These are phyloP conservation scores for Bretziella fagacearum DNA, from an alignment of 2,329 filamentous ascomycete genomes.

Conservation along the genomic window DNA sequence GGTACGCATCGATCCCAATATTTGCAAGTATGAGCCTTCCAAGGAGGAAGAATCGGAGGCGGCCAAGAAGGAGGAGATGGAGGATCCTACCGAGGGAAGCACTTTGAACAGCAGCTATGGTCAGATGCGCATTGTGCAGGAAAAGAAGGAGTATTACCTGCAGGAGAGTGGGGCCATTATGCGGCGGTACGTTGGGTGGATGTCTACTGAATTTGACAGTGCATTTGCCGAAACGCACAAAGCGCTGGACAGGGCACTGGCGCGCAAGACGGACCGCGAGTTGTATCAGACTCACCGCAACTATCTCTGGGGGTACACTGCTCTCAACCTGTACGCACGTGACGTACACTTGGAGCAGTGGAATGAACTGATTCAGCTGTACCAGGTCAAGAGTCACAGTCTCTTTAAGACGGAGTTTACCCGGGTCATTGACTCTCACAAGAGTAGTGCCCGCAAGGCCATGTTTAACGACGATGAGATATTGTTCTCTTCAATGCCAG, in stretches of 20 bases:
- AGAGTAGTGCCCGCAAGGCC: slow-evolving; percentile 56
- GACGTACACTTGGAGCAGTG: slow-evolving; percentile 72
- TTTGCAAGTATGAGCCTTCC: slow-evolving; percentile 36
- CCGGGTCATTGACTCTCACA: slow-evolving; percentile 63
- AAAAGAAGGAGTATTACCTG: slow-evolving; percentile 83
- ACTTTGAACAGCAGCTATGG: slow-evolving; percentile 58
- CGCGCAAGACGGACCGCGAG: slow-evolving; percentile 57
- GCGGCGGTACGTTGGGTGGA: slow-evolving; percentile 61
- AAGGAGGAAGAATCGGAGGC: slow-evolving; percentile 27
- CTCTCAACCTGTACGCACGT: slow-evolving; percentile 71
- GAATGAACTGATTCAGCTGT: slow-evolving; percentile 62
- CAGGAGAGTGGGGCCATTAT: slow-evolving; percentile 62
- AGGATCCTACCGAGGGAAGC: slow-evolving; percentile 25
- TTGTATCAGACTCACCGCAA: slow-evolving; percentile 53
- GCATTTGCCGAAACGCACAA: slow-evolving; percentile 54
- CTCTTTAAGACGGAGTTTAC: slow-evolving; percentile 72
- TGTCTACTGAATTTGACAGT: slow-evolving; percentile 63
- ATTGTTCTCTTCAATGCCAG: slow-evolving; percentile 67
- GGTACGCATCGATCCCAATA: slow-evolving; percentile 75
- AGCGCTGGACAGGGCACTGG: slow-evolving; percentile 41
- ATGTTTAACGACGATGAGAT: slow-evolving; percentile 64
- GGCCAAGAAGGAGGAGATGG: slow-evolving; percentile 9
- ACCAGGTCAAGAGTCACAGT: slow-evolving; percentile 58
- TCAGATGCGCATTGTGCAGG: slow-evolving; percentile 82
- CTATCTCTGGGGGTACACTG: slow-evolving; percentile 72